Conservation (phyloP, 1,284 basidiomycete species). For the Malassezia nana region DNA sequence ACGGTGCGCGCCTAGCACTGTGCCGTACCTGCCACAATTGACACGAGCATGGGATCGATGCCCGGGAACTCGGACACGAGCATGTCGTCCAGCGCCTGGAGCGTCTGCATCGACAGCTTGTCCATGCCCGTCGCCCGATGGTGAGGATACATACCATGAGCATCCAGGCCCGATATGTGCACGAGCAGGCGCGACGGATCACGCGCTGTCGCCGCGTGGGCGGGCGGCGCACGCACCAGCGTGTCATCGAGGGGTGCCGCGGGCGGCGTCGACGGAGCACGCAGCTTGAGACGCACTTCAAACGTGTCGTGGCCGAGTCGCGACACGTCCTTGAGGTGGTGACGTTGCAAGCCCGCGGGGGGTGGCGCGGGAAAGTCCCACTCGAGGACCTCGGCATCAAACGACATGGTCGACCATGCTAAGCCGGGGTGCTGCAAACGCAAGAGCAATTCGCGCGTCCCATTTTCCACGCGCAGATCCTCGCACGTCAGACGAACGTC, state of each 20-base stretch:
- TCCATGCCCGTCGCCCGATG: conserved; percentile 19
- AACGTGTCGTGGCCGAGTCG: conserved; percentile 67
- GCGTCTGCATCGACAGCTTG: conserved; percentile 24
- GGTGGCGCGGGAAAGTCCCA: conserved; percentile 60
- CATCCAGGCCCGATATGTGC: conserved; percentile 28
- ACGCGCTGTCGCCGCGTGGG: conserved; percentile 4
- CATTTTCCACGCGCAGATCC: conserved; percentile 58
- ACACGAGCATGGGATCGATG: conserved; percentile 44
- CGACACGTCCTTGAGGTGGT: conserved; percentile 82
- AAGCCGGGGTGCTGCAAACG: conserved; percentile 69
- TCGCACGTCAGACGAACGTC: conserved; percentile 11
- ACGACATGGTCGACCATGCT: conserved; percentile 84
- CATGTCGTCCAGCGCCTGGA: conserved; percentile 30
- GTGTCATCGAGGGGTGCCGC: neutral
- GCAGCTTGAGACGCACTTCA: conserved; percentile 62
- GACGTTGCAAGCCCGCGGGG: conserved; percentile 57
- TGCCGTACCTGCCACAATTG: conserved; percentile 35
- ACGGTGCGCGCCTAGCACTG: conserved; percentile 15
- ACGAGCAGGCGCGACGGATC: conserved; percentile 29
- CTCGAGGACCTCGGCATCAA: conserved; percentile 76
- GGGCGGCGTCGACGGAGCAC: conserved; percentile 32
- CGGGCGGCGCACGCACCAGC: conserved; percentile 8
- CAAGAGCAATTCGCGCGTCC: conserved; percentile 64
- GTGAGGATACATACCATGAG: conserved; percentile 37
- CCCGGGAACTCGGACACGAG: conserved; percentile 34